phyloP scores from a whole-genome alignment of 805 yeast species.

The Metahyphopichia silvanorum region DNA sequence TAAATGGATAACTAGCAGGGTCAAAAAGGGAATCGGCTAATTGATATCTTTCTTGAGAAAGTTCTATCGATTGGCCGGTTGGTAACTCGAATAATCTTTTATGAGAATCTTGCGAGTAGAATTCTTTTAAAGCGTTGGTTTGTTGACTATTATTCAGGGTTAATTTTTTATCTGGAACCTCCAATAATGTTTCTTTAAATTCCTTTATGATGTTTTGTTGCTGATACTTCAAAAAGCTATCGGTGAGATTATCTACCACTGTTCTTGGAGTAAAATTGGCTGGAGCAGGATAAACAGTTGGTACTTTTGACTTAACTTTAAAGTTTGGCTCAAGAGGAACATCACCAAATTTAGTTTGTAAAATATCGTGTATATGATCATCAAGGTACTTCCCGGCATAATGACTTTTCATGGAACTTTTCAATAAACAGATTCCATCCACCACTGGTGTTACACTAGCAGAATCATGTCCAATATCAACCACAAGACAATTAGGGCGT shows the following conservation, averaged over 20 bases:
- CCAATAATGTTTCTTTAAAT: conserved; percentile 69
- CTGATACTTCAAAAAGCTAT: conserved; percentile 56
- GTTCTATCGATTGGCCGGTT: conserved; percentile 64
- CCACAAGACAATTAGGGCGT: conserved; percentile 80
- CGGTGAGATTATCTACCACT: conserved; percentile 33
- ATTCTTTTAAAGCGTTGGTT: conserved; percentile 19
- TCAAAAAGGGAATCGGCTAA: conserved; percentile 73
- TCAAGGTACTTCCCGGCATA: conserved; percentile 70
- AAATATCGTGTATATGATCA: conserved; percentile 46
- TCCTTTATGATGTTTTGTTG: conserved; percentile 58
- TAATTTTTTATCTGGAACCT: conserved; percentile 45
- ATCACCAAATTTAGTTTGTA: conserved; percentile 25
- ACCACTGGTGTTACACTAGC: conserved; percentile 76
- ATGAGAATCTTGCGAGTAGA: conserved; percentile 22
- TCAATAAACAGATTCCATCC: conserved; percentile 74
- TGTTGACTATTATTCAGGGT: conserved; percentile 17
- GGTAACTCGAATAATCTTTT: conserved; percentile 68
- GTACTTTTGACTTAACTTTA: conserved; percentile 45
- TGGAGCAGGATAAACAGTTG: conserved; percentile 29
- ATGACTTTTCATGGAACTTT: conserved; percentile 66
- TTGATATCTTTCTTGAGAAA: conserved; percentile 57
- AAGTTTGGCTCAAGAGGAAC: conserved; percentile 38
- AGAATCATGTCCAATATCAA: conserved; percentile 80
- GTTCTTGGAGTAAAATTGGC: conserved; percentile 18
- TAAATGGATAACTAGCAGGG: conserved; percentile 47